A percentile compares a stretch with the other conserved stretches of the same genome.
Evolutionary conservation across 331 rosid genomes (phyloP).

Genomic region (Prunus yedoensis): DNA sequence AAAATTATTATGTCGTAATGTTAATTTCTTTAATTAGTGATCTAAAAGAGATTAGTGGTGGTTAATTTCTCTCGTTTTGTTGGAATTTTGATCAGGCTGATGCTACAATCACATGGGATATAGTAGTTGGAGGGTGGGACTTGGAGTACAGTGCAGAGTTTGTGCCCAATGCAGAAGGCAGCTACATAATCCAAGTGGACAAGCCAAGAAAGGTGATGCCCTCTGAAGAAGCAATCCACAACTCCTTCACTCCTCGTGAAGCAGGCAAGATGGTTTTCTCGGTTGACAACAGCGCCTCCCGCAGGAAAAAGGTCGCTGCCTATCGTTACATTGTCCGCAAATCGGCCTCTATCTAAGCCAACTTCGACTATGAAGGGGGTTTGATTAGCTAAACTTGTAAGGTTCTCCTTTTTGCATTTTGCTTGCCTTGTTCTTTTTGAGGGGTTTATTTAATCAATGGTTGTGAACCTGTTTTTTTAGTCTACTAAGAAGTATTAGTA

Average conservation of each 20-base stretch:
- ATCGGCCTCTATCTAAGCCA: constrained; percentile 29
- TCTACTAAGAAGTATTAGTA: constrained; percentile 21
- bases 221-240: constrained; percentile 70
- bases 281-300: constrained; percentile 76
- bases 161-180: constrained; percentile 59
- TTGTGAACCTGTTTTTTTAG: constrained; percentile 37
- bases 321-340: constrained; percentile 78
- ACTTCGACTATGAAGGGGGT: not conserved
- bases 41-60: not conserved
- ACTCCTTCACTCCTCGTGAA: constrained; percentile 69
- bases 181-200: constrained; percentile 83
- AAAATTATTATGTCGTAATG: not conserved
- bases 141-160: constrained; percentile 90
- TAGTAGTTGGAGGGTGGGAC: constrained; percentile 97
- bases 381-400: not conserved
- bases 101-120: constrained; percentile 86
- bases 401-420: constrained; percentile 11
- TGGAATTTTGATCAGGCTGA: constrained; percentile 42
- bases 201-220: constrained; percentile 62
- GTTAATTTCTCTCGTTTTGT: not conserved
- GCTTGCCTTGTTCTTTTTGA: constrained; percentile 10
- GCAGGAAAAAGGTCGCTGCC: constrained; percentile 82
- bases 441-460: constrained; percentile 17
- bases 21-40: not conserved
- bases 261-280: constrained; percentile 82